phyloP scores from a whole-genome alignment of 116 monocot genomes.

The Papilionanthe hybrid region DNA sequence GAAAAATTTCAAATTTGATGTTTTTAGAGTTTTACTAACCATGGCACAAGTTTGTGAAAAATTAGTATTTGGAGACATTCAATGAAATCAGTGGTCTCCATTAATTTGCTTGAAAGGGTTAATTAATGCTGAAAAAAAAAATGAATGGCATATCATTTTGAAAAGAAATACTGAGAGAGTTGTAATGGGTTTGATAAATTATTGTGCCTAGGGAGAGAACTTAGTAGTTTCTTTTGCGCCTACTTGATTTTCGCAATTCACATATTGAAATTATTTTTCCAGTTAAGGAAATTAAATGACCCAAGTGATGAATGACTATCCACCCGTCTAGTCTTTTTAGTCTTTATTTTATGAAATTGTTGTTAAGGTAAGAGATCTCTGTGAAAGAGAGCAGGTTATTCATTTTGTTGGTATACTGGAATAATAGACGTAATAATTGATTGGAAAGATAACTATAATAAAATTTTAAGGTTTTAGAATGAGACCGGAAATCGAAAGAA shows the following conservation, averaged over 20 bases:
- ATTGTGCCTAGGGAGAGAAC: not conserved
- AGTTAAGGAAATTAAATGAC: not conserved
- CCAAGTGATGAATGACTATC: not conserved
- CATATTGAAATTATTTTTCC: not conserved
- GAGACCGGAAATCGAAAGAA: too few relatives aligned
- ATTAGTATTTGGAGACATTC: not conserved
- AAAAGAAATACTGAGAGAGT: too few relatives aligned
- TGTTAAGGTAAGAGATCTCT: not conserved
- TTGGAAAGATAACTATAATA: not conserved
- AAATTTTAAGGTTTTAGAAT: not conserved
- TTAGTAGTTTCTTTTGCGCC: not conserved
- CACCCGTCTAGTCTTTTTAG: not conserved
- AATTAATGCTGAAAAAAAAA: not conserved
- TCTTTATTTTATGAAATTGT: not conserved
- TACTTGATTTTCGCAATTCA: not conserved
- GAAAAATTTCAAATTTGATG: not conserved
- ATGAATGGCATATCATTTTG: too few relatives aligned
- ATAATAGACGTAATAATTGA: not conserved
- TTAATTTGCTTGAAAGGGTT: not conserved
- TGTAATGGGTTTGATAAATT: not conserved
- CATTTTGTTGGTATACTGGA: not conserved
- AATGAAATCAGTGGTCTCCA: not conserved
- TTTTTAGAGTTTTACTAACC: not conserved
- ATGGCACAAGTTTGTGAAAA: conserved; percentile 1
- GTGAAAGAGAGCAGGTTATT: not conserved